A percentile compares a stretch with the other conserved stretches of the same genome.
phyloP scores from a whole-genome alignment of 2,329 filamentous ascomycete genomes.

The Exophiala alcalophila region DNA sequence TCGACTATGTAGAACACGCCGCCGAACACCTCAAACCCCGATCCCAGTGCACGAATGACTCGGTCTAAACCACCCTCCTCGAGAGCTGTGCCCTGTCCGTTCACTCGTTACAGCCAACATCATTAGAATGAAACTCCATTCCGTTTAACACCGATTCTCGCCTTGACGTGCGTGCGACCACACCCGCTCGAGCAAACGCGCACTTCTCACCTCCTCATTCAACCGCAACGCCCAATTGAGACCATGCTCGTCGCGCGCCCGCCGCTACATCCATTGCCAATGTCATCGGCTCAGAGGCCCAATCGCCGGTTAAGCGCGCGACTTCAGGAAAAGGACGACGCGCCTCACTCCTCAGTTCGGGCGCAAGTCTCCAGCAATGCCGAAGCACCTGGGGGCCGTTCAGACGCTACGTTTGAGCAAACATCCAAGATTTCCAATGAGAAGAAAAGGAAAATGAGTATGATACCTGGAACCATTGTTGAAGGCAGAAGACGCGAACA shows the following conservation, averaged over 20 bases:
- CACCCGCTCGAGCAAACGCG: conserved; percentile 14
- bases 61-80: neutral
- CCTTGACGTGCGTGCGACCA: conserved; percentile 12
- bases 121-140: conserved; percentile 14
- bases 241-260: conserved; percentile 34
- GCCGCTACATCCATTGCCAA: conserved; percentile 34
- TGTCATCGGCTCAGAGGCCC: conserved; percentile 32
- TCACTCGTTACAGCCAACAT: conserved; percentile 15
- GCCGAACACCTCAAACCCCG: no score
- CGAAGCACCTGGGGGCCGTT: conserved; percentile 22
- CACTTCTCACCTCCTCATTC: conserved; percentile 9
- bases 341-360: conserved; percentile 15
- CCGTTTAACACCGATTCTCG: conserved; percentile 2
- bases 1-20: no score
- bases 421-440: conserved; percentile 29
- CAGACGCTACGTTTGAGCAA: conserved; percentile 22
- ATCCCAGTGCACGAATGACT: neutral
- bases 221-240: conserved; percentile 28
- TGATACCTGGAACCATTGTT: conserved; percentile 32
- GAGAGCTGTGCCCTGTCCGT: neutral
- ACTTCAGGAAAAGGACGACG: conserved; percentile 38
- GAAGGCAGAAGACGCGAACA: neutral
- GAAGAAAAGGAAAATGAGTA: conserved; percentile 46
- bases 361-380: conserved; percentile 16
- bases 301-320: conserved; percentile 35